Evolutionary conservation across 2,329 filamentous ascomycete species (phyloP), one percentile per base, ranked within the genome.

Genomic region (Trichoderma sp.): DNA sequence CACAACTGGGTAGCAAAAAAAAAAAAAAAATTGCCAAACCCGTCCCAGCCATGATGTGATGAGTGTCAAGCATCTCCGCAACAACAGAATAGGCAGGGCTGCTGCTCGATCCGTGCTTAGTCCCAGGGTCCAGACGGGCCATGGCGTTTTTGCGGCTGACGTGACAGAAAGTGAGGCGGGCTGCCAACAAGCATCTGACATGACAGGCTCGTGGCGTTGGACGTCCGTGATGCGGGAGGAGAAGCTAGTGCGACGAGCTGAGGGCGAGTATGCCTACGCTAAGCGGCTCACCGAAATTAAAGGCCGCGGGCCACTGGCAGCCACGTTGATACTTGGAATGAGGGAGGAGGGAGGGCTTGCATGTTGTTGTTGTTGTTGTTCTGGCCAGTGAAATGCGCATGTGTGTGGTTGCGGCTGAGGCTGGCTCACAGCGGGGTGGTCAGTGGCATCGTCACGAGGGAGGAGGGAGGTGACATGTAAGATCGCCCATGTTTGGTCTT

Each of bases 151-250:
- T 27, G 58, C 48, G 58, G 58, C 58, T 52, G 27, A 61, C 58
- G 12, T 19, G 29, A 2, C n/a, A 29, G n/a, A 25, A 13, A 48
- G n/a, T 25, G 42, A 61, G 42, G 42, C 29, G 39, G 13, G 29
- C 29, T 35, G 54, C 42, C 50, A 61, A 50, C 42, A 22, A 61
- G 58, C 39, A 61, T 61, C 58, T 61, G 42, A 61, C 58, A 61
- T 61, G 42, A 61, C 58, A 61, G 17, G 42, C 29, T 29, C 39
- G 58, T 61, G 58, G 39, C 58, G 58, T 61, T 50, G 42, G 42
- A 22, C 34, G 25, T 45, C 32, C 37, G 45, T 60, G 39, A 29
- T 34, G 42, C 58, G 58, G 58, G 58, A 61, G 39, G 39, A 50
- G 12, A 8, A 27, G 19, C 34, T 61, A 61, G 58, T 50, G 58